Percentiles rank a stretch among this genome's conserved stretches.
Conservation (phyloP, 306 rosid genomes). For the Glycine soja region DNA sequence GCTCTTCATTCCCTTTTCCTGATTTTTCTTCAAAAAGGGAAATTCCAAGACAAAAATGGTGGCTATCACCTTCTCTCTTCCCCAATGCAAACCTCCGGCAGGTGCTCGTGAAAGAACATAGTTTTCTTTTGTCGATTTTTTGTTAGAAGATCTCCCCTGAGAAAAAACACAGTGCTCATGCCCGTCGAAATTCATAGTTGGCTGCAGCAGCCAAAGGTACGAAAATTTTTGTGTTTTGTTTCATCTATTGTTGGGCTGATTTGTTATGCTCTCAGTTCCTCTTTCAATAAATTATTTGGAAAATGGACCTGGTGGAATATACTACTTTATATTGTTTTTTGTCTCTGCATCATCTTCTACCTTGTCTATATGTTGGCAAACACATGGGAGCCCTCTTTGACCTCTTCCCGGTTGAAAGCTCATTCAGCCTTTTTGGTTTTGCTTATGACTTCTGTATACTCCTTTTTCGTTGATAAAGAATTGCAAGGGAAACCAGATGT, state of each 20-base stretch:
- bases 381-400: background rate
- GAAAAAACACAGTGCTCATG: background rate
- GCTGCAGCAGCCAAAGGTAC: conserved; percentile 6
- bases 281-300: conserved; percentile 36
- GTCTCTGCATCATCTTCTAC: conserved; percentile 17
- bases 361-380: background rate
- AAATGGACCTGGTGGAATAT: conserved; percentile 30
- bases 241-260: conserved; percentile 6
- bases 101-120: too few species aligned
- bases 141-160: too few species aligned
- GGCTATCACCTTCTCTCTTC: background rate
- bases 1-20: background rate
- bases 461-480: background rate
- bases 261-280: conserved; percentile 37
- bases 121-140: too few species aligned
- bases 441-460: conserved; percentile 2
- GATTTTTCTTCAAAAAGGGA: too few species aligned
- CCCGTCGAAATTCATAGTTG: background rate
- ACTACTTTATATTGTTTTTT: background rate
- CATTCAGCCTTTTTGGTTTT: background rate
- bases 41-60: background rate
- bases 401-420: background rate
- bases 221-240: background rate
- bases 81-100: background rate
- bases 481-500: conserved; percentile 14